Base-by-base conservation (phyloP, 192 early-diverging fungal species). In the Backusella australiensis region DNA sequence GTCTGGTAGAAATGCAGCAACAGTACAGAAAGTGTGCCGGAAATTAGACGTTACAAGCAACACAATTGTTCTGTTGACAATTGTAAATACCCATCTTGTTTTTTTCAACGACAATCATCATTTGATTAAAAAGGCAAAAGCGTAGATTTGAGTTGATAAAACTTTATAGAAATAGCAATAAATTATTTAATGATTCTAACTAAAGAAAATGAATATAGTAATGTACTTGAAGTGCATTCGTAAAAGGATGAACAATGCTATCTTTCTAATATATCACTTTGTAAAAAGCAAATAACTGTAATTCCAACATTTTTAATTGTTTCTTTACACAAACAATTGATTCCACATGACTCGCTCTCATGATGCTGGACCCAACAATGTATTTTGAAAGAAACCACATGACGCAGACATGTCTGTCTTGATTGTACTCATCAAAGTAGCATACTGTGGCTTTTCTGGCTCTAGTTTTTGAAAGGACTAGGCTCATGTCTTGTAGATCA, bases 1-100 rank as follows among this genome's bases (percentile, higher is more conserved):
- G 3, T 81, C 77, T 44, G 85, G 85, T 23, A 23, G 67, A 46
- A 49, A 69, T 42, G 75, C 75, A 6, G 67, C 75, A 42, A 69
- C 34, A 26, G 68, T 76, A 7, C 56, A 63, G 23, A 63, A 73
- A 73, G 34, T 70, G 34, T 70, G 21, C 26, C 39, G 42, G 29
- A 53, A 29, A 4, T 26, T 32, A 70, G 21, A 69, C 12, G 41
- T 76, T 3, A 6, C 35, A 35, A 34, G 38, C 14, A 76, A 76
- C 32, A 76, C 75, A 19, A 44, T 76, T 21, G 52, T 76, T 17
- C 38, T 76, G 0, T 67, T 76, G 34, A 53, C 75, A 15, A 76
- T 44, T 42, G 63, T 76, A 26, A 76, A 76, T 76, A 38, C 67
- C 12, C 49, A 59, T 29, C 59, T 46, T 68, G 42, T 76, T 68